Evolutionary conservation across 2,329 filamentous ascomycete species (phyloP), one percentile per base, ranked within the genome.

Genomic region (Fusarium hainanense): DNA sequence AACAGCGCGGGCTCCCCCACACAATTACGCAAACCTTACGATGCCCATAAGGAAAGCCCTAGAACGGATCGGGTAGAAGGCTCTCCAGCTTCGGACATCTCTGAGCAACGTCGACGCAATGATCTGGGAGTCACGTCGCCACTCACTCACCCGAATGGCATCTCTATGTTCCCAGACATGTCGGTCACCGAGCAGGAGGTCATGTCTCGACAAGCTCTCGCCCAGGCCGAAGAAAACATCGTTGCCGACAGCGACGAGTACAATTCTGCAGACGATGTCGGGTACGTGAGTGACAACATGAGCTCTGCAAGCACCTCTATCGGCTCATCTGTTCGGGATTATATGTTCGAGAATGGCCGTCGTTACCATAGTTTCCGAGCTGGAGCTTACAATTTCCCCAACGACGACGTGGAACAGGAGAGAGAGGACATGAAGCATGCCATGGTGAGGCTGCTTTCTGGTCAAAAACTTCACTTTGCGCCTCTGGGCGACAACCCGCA

Each of bases 361-460:
- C 81, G 87, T 27, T 89, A 89, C 62, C 87, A 88, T 71, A 81
- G 81, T 43, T 87, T 85, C 71, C 80, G 85, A 20, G 85, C 86
- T 59, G 86, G 85, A 8, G 73, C 76, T 13, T 89, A 89, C 71
- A 85, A 85, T 57, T 87, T 89, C 51, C 87, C 88, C 27, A 89
- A 89, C 58, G 88, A 89, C 63, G 87, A 88, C 50, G 78, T 83
- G 7, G 87, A 89, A 76, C 86, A 88, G 73, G 86, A 88, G 68
- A 79, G 86, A 40, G 84, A 88, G 69, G 85, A 88, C 54, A 83
- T 89, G 81, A 87, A 86, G 71, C 86, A 88, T 73, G 79, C 81
- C 66, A 85, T 86, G 81, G 77, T 85, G 43, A 83, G 82, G 74
- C 71, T 85, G 59, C 77, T 86, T 18, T 84, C 83, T 63, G 82